These are phyloP conservation scores for Scortechinia acanthostroma DNA, from an alignment of 2,329 filamentous ascomycete species.

Conservation along the genomic window DNA sequence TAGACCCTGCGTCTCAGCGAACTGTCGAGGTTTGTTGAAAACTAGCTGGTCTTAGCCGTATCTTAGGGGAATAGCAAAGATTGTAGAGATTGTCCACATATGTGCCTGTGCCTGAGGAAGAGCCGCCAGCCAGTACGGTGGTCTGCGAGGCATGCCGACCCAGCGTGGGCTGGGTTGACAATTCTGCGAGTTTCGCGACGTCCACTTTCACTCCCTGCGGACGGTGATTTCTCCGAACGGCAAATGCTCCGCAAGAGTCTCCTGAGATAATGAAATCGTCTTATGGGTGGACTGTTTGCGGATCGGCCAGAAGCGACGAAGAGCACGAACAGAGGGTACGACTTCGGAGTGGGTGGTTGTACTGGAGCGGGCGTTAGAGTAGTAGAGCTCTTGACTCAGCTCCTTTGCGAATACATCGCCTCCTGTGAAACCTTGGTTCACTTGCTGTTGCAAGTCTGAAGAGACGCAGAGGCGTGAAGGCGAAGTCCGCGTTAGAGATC, in stretches of 20 bases:
- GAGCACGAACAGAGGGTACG: background rate
- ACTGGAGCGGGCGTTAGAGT: background rate
- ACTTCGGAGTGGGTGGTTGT: background rate
- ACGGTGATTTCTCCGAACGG: slow-evolving; percentile 23
- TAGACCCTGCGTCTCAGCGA: too few relatives aligned
- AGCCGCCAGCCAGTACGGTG: slow-evolving; percentile 4
- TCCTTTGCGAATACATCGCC: slow-evolving; percentile 3
- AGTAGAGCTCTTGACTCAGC: background rate
- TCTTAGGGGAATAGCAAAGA: background rate
- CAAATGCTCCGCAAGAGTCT: background rate
- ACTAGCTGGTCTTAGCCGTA: background rate
- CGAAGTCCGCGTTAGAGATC: slow-evolving; percentile 19
- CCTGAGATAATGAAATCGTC: background rate
- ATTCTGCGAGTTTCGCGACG: slow-evolving; percentile 13
- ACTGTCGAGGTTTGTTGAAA: too few relatives aligned
- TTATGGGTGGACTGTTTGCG: background rate
- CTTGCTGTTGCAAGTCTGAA: slow-evolving; percentile 33
- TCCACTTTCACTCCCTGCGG: slow-evolving; percentile 25
- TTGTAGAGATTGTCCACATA: slow-evolving; percentile 23
- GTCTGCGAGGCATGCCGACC: background rate
- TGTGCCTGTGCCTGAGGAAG: slow-evolving; percentile 6
- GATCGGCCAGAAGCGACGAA: background rate
- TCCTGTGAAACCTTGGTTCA: slow-evolving; percentile 21
- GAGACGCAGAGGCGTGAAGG: slow-evolving; percentile 28
- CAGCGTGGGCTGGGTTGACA: too few relatives aligned